phyloP scores from a whole-genome alignment of 768 basidiomycete species.

The Pulveroboletus sp. region DNA sequence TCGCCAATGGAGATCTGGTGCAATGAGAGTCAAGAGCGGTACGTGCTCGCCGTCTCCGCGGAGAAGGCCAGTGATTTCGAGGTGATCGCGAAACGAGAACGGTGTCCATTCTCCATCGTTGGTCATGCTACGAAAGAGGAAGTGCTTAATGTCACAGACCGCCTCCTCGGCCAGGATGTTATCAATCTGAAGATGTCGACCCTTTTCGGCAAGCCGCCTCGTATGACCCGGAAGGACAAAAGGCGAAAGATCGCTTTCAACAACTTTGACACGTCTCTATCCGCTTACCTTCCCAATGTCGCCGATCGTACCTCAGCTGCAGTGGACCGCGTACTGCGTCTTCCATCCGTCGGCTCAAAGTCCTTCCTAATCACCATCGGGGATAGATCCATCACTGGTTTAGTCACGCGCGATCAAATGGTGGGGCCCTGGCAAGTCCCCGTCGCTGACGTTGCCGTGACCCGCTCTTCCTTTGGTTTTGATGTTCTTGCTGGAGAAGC shows the following conservation, averaged over 20 bases:
- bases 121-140: conserved; percentile 82
- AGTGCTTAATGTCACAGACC: conserved; percentile 86
- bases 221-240: conserved; percentile 75
- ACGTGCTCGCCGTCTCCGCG: conserved; percentile 85
- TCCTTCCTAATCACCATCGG: conserved; percentile 99
- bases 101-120: conserved; percentile 92
- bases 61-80: conserved; percentile 64
- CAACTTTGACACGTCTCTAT: conserved; percentile 72
- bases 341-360: conserved; percentile 93
- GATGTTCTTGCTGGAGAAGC: conserved; percentile 83
- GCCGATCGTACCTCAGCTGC: conserved; percentile 58
- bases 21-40: conserved; percentile 97
- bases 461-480: conserved; percentile 92
- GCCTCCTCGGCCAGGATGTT: conserved; percentile 72
- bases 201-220: conserved; percentile 94
- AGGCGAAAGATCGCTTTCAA: conserved; percentile 40
- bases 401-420: conserved; percentile 97
- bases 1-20: conserved; percentile 99
- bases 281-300: conserved; percentile 55
- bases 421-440: conserved; percentile 99
- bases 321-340: conserved; percentile 76
- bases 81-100: conserved; percentile 77
- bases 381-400: conserved; percentile 89
- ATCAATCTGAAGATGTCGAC: conserved; percentile 92
- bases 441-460: conserved; percentile 95